Evolutionary conservation across 208 protist genomes (phyloP).

Genomic region (Acanthamoeba culbertsoni): DNA sequence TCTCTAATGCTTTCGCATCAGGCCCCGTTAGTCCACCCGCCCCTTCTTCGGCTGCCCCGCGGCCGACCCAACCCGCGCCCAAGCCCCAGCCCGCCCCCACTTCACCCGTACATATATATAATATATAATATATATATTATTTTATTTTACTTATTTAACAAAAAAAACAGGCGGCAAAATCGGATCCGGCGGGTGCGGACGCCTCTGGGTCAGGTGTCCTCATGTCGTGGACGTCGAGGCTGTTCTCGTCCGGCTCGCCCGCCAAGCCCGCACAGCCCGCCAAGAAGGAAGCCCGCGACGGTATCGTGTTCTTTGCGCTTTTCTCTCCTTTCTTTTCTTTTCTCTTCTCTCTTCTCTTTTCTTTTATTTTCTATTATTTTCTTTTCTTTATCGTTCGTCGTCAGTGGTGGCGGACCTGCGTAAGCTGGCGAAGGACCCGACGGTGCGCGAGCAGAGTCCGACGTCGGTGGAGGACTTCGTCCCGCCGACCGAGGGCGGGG

Average conservation of each 20-base stretch:
- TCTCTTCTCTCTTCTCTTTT: not conserved
- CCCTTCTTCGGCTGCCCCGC: not conserved
- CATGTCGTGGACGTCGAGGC: constrained; percentile 39
- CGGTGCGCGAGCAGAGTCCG: not conserved
- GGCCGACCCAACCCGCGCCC: not conserved
- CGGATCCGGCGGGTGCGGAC: not conserved
- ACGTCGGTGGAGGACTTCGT: constrained; percentile 22
- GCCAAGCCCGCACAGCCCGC: not conserved
- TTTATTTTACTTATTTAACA: not conserved
- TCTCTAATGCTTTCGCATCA: too few relatives aligned
- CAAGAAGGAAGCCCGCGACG: not conserved
- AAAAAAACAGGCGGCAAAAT: not conserved
- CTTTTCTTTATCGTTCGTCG: not conserved
- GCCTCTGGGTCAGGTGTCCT: not conserved
- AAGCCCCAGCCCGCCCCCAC: not conserved
- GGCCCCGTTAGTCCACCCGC: too few relatives aligned
- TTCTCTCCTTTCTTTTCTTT: not conserved
- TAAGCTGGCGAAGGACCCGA: not conserved
- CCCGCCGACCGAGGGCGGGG: not conserved
- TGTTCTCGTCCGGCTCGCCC: not conserved
- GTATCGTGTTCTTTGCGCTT: not conserved
- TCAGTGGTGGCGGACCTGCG: not conserved
- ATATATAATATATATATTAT: not conserved
- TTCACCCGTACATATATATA: not conserved
- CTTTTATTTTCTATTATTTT: not conserved